Base-by-base conservation (phyloP, 805 yeast species). In the Spathaspora sp. region DNA sequence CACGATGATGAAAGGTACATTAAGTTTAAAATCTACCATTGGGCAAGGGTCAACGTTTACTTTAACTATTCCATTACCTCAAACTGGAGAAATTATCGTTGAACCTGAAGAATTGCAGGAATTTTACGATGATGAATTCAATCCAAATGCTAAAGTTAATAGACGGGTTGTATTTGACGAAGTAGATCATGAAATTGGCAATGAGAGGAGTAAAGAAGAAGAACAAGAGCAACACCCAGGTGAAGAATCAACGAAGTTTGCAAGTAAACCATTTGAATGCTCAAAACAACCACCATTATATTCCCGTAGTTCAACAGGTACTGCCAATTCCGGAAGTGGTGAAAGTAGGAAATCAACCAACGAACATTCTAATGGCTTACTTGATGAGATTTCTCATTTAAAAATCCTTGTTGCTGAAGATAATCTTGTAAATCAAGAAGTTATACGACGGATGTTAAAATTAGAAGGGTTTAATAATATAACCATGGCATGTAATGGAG, bases 361-460 rank as follows among this genome's bases (percentile, higher is more conserved):
- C 18, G 53, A 53, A 10, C 60, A 54, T 23, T 49, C 55, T 18
- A 42, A 28, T 16, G 57, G 61, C 48, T 52, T 64, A 6, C 60
- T 69, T 47, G 72, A 60, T 31, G 57, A 58, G 44, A 57, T 69
- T 32, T 59, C 67, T 0, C 70, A 70, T 44, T 57, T 77, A 49
- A 70, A 77, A 48, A 83, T 94, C 19, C 73, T 94, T 46, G 93
- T 94, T 14, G 98, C 97, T 0, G 99, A 94, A 63, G 99, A 94
- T 62, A 94, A 94, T 62, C 73, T 79, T 57, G 97, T 94, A 9
- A 94, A 94, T 64, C 98, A 93, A 66, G 97, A 92, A 68, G 97
- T 94, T 18, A 88, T 93, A 63, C 83, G 80, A 60, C 73, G 98
- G 49, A 92, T 94, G 97, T 73, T 94, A 54, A 80, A 78, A 48